These are phyloP conservation scores for Inonotus hispidus DNA, from an alignment of 1,284 basidiomycete species.

Conservation along the genomic window DNA sequence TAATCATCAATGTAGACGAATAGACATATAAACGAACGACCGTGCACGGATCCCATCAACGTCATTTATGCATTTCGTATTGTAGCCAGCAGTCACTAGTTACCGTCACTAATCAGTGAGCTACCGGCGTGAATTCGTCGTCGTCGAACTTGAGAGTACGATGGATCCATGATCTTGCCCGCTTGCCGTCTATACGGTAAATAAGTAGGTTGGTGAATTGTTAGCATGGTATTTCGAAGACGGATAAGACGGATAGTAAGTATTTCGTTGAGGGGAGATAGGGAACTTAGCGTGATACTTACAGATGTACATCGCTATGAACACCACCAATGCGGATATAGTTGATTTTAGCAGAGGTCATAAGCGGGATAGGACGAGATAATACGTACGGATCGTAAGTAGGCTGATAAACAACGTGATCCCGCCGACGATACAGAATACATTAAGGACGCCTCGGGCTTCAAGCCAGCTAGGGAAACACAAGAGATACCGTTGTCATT, in stretches of 20 bases:
- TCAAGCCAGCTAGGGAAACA: constrained; percentile 16
- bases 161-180: constrained; percentile 22
- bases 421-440: constrained; percentile 19
- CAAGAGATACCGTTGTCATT: background rate
- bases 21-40: too few relatives aligned
- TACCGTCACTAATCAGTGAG: constrained; percentile 11
- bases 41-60: too few relatives aligned
- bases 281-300: background rate
- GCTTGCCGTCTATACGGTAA: constrained; percentile 15
- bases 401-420: constrained; percentile 18
- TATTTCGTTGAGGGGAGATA: too few relatives aligned
- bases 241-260: too few relatives aligned
- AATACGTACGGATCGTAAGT: constrained; percentile 20
- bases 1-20: too few relatives aligned
- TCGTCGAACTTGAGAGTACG: constrained; percentile 20
- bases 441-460: constrained; percentile 18
- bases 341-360: background rate
- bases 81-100: too few relatives aligned
- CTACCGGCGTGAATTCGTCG: constrained; percentile 13
- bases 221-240: background rate
- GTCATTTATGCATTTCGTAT: too few relatives aligned
- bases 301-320: constrained; percentile 21
- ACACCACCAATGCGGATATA: background rate
- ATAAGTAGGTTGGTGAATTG: background rate
- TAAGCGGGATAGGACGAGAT: background rate